Conservation (phyloP, 1,284 basidiomycete species). For the Cutaneotrichosporon sp. region DNA sequence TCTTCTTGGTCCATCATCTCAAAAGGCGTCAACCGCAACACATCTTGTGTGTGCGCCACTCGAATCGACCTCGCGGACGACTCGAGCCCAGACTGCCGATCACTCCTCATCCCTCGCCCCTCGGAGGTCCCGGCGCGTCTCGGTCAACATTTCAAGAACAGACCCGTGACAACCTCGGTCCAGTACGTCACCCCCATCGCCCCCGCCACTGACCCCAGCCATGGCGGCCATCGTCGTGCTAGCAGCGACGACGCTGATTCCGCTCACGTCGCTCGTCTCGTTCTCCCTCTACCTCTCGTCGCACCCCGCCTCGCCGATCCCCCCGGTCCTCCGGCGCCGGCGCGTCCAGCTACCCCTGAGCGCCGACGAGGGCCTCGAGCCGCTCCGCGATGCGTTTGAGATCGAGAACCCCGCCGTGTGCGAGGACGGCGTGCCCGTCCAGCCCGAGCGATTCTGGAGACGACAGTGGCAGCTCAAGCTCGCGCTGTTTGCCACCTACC, state of each 20-base stretch:
- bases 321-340: conserved; percentile 16
- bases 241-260: conserved; percentile 39
- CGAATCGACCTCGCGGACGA: not conserved
- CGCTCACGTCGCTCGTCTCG: conserved; percentile 37
- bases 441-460: conserved; percentile 68
- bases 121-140: not conserved
- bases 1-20: no score
- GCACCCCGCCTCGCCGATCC: conserved; percentile 39
- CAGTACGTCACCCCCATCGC: not conserved
- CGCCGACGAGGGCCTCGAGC: conserved; percentile 34
- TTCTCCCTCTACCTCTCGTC: conserved; percentile 42
- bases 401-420: conserved; percentile 69
- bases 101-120: not conserved
- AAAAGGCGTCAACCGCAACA: not conserved
- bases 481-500: conserved; percentile 38
- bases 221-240: conserved; percentile 24
- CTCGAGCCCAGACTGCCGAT: not conserved
- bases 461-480: conserved; percentile 32
- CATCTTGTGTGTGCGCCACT: not conserved
- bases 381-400: conserved; percentile 69
- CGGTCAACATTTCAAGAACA: not conserved
- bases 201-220: not conserved
- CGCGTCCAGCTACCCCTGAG: conserved; percentile 37
- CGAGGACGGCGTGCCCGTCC: conserved; percentile 72
- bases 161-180: not conserved